phyloP scores from a whole-genome alignment of 1,284 basidiomycete genomes.

The Microbotryum lychnidis-dioicae region DNA sequence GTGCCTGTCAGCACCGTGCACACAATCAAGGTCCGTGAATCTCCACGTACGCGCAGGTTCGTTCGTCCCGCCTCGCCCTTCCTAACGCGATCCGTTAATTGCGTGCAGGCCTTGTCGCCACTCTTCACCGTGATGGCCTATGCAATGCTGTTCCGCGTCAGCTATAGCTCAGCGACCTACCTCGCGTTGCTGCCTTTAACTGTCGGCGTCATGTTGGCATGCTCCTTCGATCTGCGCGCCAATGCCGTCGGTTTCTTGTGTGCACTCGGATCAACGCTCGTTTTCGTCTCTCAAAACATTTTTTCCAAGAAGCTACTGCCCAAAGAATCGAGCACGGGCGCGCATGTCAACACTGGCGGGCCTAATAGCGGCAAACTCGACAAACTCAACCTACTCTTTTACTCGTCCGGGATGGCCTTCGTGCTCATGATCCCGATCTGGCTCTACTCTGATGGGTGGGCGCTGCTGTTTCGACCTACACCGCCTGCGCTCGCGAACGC shows the following conservation, averaged over 20 bases:
- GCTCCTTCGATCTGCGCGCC: constrained; percentile 80
- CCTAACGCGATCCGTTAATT: neutral
- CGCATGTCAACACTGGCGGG: constrained; percentile 39
- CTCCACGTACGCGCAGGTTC: neutral
- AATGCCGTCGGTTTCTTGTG: constrained; percentile 76
- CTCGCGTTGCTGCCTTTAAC: constrained; percentile 89
- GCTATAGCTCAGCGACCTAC: constrained; percentile 86
- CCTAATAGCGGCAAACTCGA: constrained; percentile 57
- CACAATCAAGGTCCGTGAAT: constrained; percentile 78
- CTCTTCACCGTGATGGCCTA: constrained; percentile 95
- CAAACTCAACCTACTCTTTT: constrained; percentile 93
- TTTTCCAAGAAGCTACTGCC: constrained; percentile 99
- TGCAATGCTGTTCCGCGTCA: constrained; percentile 81
- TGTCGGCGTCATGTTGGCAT: constrained; percentile 93
- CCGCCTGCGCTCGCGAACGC: constrained; percentile 36
- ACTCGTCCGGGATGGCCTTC: constrained; percentile 90
- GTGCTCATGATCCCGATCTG: constrained; percentile 89
- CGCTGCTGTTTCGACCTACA: constrained; percentile 47
- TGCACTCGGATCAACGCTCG: constrained; percentile 85
- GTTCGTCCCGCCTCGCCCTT: neutral
- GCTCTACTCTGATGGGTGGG: constrained; percentile 72
- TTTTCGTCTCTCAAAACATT: constrained; percentile 97
- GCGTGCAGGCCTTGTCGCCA: constrained; percentile 76
- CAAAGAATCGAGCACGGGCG: constrained; percentile 26
- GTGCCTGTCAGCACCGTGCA: constrained; percentile 97